These are phyloP conservation scores for Suhomyces terraborum DNA, from an alignment of 1,139 yeast species.

Conservation along the genomic window DNA sequence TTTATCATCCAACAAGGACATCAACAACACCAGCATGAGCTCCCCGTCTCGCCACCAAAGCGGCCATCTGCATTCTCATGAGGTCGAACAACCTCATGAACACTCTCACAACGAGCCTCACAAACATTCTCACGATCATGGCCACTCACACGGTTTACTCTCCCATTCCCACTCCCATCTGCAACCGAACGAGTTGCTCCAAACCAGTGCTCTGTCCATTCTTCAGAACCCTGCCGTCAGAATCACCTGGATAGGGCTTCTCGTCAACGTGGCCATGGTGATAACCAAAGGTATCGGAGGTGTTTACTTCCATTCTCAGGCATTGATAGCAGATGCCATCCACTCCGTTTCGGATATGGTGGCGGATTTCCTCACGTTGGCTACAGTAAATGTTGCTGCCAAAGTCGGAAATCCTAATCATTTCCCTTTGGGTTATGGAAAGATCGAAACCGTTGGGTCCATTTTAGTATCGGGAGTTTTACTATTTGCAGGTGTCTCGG, in stretches of 20 bases:
- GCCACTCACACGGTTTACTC: conserved; percentile 21
- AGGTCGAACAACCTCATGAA: background rate
- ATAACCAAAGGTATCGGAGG: conserved; percentile 88
- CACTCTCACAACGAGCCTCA: conserved; percentile 5
- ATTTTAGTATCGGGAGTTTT: conserved; percentile 81
- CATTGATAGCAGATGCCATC: conserved; percentile 89
- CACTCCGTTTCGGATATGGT: conserved; percentile 89
- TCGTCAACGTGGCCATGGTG: conserved; percentile 84
- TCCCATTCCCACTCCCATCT: conserved; percentile 38
- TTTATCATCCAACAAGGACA: background rate
- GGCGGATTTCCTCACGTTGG: conserved; percentile 84
- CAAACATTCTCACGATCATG: conserved; percentile 20
- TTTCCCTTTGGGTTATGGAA: conserved; percentile 91
- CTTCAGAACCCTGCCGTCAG: conserved; percentile 79
- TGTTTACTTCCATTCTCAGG: conserved; percentile 88
- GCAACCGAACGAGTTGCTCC: conserved; percentile 45
- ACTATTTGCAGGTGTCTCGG: conserved; percentile 83
- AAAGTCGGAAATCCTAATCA: conserved; percentile 59
- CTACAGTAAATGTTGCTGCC: conserved; percentile 80
- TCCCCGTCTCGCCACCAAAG: background rate
- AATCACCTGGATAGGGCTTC: conserved; percentile 88
- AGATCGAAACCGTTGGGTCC: conserved; percentile 89
- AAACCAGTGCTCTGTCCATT: conserved; percentile 32
- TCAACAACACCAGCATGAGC: background rate
- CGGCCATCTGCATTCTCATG: background rate